Base-by-base conservation (phyloP, 2,329 filamentous ascomycete species). In the Bipolaris zeicola region DNA sequence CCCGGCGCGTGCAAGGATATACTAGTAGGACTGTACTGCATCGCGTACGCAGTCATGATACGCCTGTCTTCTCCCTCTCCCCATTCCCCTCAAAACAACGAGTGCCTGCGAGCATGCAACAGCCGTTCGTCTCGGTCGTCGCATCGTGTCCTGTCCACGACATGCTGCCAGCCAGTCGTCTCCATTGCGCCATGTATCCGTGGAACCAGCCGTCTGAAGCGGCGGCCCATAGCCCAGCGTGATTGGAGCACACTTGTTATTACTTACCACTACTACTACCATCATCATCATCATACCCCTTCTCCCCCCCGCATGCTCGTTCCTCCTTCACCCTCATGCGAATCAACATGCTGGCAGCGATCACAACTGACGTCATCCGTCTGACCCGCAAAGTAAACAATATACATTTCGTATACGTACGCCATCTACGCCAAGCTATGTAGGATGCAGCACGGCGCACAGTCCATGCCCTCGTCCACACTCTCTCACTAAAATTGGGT, bases 1-100 rank as follows among this genome's bases (percentile, higher is more conserved):
- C 26, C 50, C 46, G 62, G 62, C 61, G 62, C 56, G 60, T 65
- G 58, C 62, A 62, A 58, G 64, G 61, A 59, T 62, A 26, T 6
- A 5, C 1, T 24, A 6, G 4, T 24, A 24, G 22, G 4, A 20
- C 6, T 6, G 22, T 24, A 16, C 16, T 37, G 58, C 60, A 53
- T 61, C 55, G 50, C 49, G 42, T 50, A 24, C 36, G 14, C 18
- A 43, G 39, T 38, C 42, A 52, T 41, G 48, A 31, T 31, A 31
- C 28, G 28, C 28, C 28, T 31, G 28, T 31, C 28, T 31, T 1
- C 4, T 31, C 28, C 28, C 10, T 31, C 28, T 31, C 4, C 28
- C 28, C 28, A 31, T 13, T 13, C 7, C 10, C 28, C 28, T 31
- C 10, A 5, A 31, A 31, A 11, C 10, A 11, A 31, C 11, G 10